phyloP scores from a whole-genome alignment of 1,284 basidiomycete species.

The Acaromyces ingoldii region DNA sequence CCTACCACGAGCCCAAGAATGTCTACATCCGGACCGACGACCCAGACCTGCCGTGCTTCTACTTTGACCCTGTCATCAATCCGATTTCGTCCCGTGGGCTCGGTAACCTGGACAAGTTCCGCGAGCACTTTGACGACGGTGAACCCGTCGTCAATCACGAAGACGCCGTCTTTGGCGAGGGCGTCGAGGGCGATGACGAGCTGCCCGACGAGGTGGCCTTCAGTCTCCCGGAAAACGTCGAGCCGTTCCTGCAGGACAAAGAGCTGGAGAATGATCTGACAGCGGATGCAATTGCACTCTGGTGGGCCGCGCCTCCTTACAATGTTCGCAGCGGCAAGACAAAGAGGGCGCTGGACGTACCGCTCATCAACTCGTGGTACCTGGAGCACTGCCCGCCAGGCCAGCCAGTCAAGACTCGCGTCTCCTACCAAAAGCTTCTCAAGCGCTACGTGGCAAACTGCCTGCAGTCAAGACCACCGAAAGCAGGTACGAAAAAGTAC shows the following conservation, averaged over 20 bases:
- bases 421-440: slow-evolving; percentile 97
- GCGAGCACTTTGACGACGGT: slow-evolving; percentile 35
- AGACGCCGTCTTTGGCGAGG: slow-evolving; percentile 79
- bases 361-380: slow-evolving; percentile 89
- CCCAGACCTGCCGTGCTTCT: slow-evolving; percentile 98
- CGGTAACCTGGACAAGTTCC: slow-evolving; percentile 31
- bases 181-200: slow-evolving; percentile 61
- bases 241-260: slow-evolving; percentile 77
- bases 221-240: slow-evolving; percentile 72
- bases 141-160: slow-evolving; percentile 68
- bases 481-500: slow-evolving; percentile 97
- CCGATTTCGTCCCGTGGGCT: slow-evolving; percentile 57
- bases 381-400: slow-evolving; percentile 95
- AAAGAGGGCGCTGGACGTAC: slow-evolving; percentile 88
- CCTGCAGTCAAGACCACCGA: slow-evolving; percentile 79
- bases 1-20: slow-evolving; percentile 91
- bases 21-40: slow-evolving; percentile 99
- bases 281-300: slow-evolving; percentile 92
- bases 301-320: slow-evolving; percentile 98
- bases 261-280: slow-evolving; percentile 85
- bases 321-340: slow-evolving; percentile 85
- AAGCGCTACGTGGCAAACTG: slow-evolving; percentile 96
- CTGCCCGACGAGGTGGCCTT: slow-evolving; percentile 69
- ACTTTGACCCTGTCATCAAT: slow-evolving; percentile 90
- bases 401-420: slow-evolving; percentile 95